phyloP scores from a whole-genome alignment of 495 filamentous ascomycete species.

The Xylaria castorea region DNA sequence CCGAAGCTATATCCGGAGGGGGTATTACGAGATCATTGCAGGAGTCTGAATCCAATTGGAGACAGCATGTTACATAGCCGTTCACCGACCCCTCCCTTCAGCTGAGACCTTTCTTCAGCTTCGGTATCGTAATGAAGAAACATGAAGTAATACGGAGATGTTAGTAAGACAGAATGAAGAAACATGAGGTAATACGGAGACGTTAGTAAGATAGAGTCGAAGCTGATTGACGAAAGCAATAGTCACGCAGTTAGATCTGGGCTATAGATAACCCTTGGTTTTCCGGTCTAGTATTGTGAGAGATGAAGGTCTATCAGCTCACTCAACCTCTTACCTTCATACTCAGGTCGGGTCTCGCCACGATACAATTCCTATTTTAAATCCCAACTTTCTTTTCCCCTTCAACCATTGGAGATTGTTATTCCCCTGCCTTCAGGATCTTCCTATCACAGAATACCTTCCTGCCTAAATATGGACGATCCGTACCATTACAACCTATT shows the following conservation, averaged over 20 bases:
- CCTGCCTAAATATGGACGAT: not conserved
- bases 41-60: not conserved
- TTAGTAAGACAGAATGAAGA: not conserved
- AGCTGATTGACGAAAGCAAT: not conserved
- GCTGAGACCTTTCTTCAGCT: not conserved
- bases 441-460: not conserved
- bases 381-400: not conserved
- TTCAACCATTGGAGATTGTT: not conserved
- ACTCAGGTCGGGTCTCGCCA: not conserved
- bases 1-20: not conserved
- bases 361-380: not conserved
- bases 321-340: not conserved
- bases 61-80: not conserved
- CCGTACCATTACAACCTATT: slow-evolving; percentile 15
- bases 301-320: not conserved
- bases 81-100: not conserved
- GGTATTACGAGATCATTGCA: not conserved
- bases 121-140: not conserved
- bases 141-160: not conserved
- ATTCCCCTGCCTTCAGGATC: not conserved
- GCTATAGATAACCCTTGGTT: not conserved
- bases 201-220: not conserved
- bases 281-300: not conserved
- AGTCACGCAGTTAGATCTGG: not conserved
- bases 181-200: not conserved